These are phyloP conservation scores for Thielaviopsis populi DNA, from an alignment of 2,329 filamentous ascomycete genomes.

Conservation along the genomic window DNA sequence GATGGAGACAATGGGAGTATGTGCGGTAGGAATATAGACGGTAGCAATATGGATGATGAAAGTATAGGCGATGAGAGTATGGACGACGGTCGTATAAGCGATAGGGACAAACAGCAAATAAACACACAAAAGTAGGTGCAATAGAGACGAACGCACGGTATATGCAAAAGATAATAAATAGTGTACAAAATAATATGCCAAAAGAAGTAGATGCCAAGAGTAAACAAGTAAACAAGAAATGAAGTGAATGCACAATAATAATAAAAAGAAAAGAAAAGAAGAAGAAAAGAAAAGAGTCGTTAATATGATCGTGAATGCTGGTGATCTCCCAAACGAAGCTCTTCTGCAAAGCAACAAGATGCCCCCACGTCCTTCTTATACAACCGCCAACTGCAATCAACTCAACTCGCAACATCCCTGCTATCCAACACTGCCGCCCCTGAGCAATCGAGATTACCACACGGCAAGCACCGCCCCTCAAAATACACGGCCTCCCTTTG, in stretches of 20 bases:
- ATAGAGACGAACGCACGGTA: neutral
- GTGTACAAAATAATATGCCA: neutral
- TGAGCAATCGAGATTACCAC: neutral
- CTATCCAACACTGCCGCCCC: too few relatives aligned
- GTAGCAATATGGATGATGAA: neutral
- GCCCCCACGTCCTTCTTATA: neutral
- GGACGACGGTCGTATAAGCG: neutral
- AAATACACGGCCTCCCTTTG: neutral
- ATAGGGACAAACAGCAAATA: neutral
- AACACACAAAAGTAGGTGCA: neutral
- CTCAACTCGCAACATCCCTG: too few relatives aligned
- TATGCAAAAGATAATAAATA: neutral
- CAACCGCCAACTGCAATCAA: neutral
- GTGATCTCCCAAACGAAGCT: neutral
- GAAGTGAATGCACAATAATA: neutral
- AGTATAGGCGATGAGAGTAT: neutral
- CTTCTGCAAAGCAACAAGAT: neutral
- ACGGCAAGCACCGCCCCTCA: neutral
- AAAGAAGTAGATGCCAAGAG: neutral
- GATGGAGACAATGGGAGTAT: neutral
- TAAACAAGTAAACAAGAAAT: neutral
- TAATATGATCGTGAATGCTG: constrained; percentile 2
- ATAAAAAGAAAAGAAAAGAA: neutral
- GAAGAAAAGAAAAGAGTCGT: neutral
- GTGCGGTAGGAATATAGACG: neutral